Base-by-base conservation (phyloP, 345 rosid species). In the Citrus sp. region DNA sequence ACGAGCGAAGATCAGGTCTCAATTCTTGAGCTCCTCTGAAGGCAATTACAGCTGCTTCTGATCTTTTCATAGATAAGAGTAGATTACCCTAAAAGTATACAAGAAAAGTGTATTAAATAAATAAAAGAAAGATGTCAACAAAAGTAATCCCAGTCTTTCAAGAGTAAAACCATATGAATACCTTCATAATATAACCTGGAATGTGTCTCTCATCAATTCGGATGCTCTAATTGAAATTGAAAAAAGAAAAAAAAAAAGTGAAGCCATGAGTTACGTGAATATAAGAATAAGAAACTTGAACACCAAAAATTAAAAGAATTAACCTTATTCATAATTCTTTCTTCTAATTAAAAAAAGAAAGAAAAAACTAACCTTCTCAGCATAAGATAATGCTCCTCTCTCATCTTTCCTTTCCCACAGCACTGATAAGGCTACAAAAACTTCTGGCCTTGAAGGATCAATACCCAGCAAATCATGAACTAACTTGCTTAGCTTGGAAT, bases 1-100 rank as follows among this genome's bases (percentile, higher is more conserved):
- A 96, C 77, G 98, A 86, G 81, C 99, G 98, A 81, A 96, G 97
- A 89, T 96, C 99, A 56, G 99, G 85, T 80, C 99, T 92, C 87
- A 94, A 84, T 82, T 96, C 98, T 82, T 90, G 99, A 79, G 99
- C 97, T 84, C 90, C 91, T 85, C 97, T 90, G 84, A 92, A 94
- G 77, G 98, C 98, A 67, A 90, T 70, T 14, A 89, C 95, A 76
- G 99, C 97, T 82, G 92, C 91, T 79, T 92, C 99, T 77, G 94
- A 94, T 64, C 93, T 88, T 88, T 90, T 95, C 81, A 91, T 78
- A 76, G 88, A 87, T 83, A 96, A 83, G 60, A 88, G 94, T 77
- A 96, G 85, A 82, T 92, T 94, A 35, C 99, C 99, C 99, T 96
- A 77, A 78, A 46, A 67, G 63, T 37, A 73, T 40, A 63, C 42